Evolutionary conservation across 108 stramenopile genomes (phyloP).

Genomic region (Fistulifera solaris): DNA sequence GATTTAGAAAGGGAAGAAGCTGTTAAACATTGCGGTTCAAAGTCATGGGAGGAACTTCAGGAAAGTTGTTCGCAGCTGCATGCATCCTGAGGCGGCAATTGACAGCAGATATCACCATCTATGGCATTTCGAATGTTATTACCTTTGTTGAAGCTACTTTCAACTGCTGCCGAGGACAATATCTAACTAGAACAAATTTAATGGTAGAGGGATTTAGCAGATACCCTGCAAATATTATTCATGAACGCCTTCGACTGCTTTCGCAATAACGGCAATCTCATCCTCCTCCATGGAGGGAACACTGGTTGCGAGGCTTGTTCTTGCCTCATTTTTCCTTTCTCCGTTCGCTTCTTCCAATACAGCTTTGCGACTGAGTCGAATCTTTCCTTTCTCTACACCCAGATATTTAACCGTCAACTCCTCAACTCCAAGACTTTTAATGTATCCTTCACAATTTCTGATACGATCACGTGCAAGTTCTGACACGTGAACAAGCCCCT

Average conservation of each 20-base stretch:
- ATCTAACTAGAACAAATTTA: too few relatives aligned
- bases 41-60: too few relatives aligned
- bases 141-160: too few relatives aligned
- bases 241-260: conserved; percentile 55
- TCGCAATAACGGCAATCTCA: conserved; percentile 62
- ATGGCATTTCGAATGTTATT: too few relatives aligned
- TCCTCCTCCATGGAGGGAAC: conserved; percentile 45
- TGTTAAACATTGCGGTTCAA: too few relatives aligned
- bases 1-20: too few relatives aligned
- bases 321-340: conserved; percentile 3
- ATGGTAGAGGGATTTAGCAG: too few relatives aligned
- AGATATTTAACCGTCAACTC: conserved; percentile 66
- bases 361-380: conserved; percentile 62
- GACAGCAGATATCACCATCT: too few relatives aligned
- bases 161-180: too few relatives aligned
- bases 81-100: too few relatives aligned
- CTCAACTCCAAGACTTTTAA: conserved; percentile 51
- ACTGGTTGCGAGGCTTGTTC: conserved; percentile 7
- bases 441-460: conserved; percentile 71
- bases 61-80: too few relatives aligned
- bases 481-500: conserved; percentile 80
- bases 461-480: conserved; percentile 71
- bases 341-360: conserved; percentile 31
- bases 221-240: conserved; percentile 12
- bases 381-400: conserved; percentile 69